Evolutionary conservation across 2,329 filamentous ascomycete species (phyloP), one percentile per base, ranked within the genome.

Genomic region (Neofusicoccum sp.): DNA sequence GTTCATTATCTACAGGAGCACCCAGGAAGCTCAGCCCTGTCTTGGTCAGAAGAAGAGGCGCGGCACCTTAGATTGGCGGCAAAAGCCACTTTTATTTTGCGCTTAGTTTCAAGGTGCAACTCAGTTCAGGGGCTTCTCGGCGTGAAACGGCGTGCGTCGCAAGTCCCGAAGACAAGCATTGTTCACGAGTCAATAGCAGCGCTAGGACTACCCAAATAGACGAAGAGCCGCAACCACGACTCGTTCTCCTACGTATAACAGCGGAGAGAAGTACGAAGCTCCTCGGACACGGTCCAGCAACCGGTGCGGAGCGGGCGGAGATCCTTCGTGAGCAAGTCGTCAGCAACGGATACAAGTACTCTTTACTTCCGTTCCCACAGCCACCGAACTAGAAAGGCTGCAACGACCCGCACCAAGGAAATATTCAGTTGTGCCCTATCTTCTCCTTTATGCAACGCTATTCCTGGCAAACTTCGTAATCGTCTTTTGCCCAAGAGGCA

Each of bases 131-230:
- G 48, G 48, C 12, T 12, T 50, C 48, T 52, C 59, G 48, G 49
- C 39, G 37, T 62, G 59, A 62, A 62, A 62, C 59, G 48, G 48
- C 14, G 34, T 36, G 36, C 39, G 59, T 52, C 48, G 37, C 48
- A 36, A 36, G 59, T 61, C 22, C 47, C 47, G 48, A 52, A 37
- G 45, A 43, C 39, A 12, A 11, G 39, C 54, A 45, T 22, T 45
- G 41, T 58, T 16, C 16, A 62, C 59, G 59, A 62, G 59, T 62
- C 59, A 62, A 52, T 49, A 31, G 47, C 47, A 61, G 47, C 48
- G 59, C 59, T 45, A 54, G 9, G 29, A 33, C 52, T 50, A 11
- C 59, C 59, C n/a, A 45, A 52, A 62, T 12, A 54, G 48, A 62
- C 39, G 39, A 41, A 33, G 33, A 62, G 48, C 39, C 47, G 33